Percentiles rank a stretch among this genome's conserved stretches.
Evolutionary conservation across 768 basidiomycete species (phyloP).

Genomic region (Leccinum pellstonianum): DNA sequence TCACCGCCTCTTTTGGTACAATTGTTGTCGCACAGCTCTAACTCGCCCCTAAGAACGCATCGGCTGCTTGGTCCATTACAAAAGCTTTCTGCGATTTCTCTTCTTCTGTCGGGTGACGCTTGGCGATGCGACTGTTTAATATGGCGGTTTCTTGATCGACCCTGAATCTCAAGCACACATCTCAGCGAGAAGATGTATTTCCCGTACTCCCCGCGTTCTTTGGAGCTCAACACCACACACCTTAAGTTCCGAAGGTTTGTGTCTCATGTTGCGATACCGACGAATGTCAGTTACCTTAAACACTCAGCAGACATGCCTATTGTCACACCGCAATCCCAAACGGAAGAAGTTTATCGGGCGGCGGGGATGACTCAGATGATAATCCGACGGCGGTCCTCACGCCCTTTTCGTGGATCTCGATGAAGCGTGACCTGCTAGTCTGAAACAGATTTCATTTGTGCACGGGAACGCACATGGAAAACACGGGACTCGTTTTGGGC

Average conservation of each 20-base stretch:
- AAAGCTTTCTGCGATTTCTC: background rate
- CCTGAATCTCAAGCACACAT: background rate
- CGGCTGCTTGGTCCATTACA: too few species aligned
- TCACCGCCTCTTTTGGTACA: background rate
- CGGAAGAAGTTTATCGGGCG: background rate
- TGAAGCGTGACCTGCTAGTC: background rate
- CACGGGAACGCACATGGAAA: background rate
- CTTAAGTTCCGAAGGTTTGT: background rate
- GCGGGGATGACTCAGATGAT: background rate
- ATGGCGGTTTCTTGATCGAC: background rate
- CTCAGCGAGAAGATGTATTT: background rate
- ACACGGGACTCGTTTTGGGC: slow-evolving; percentile 10
- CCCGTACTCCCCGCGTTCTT: background rate
- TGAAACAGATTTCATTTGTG: slow-evolving; percentile 6
- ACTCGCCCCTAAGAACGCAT: background rate
- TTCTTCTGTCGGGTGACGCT: background rate
- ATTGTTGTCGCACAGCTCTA: background rate
- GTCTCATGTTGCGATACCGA: background rate
- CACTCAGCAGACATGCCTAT: background rate
- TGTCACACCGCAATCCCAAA: background rate
- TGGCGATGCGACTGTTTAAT: background rate
- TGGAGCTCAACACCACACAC: background rate
- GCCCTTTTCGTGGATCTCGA: background rate
- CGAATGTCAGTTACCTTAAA: background rate
- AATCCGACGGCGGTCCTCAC: background rate